Base-by-base conservation (phyloP, 2,329 filamentous ascomycete species). In the Pseudocercospora cruenta region DNA sequence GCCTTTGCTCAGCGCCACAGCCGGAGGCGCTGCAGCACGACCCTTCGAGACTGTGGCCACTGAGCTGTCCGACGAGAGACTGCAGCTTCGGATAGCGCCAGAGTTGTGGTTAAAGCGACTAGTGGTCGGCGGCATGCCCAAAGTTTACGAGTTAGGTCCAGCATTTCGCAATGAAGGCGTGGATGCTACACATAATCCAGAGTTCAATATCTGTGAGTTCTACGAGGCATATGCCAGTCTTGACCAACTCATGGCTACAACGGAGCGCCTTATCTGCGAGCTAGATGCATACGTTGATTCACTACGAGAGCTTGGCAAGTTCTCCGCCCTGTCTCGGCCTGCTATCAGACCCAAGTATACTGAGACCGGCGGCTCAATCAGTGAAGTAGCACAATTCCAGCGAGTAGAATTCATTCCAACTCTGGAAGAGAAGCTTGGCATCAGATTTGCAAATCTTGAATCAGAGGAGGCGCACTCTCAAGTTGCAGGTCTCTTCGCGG, bases 161-260 rank as follows among this genome's bases (percentile, higher is more conserved):
- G 89, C 89, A 12, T 99, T 99, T 79, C 88, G 95, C 51, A 99
- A 99, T 77, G 95, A 99, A 81, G 85, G 86, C 1, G 79, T 97
- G 39, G 94, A 97, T 78, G 87, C 86, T 31, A 97, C 93, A 0
- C 95, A 99, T 78, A 99, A 99, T 76, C 94, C 95, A 0, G 95
- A 99, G 77, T 99, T 98, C 80, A 95, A 92, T 53, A 98, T 92
- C 67, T 98, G 94, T 82, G 95, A 99, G 80, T 98, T 97, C 80
- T 99, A 99, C 80, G 90, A 91, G 67, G 90, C 94, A 2, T 96
- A 94, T 74, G 88, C 90, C 67, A 91, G 90, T 69, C 85, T 97
- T 0, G 82, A 88, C 39, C 87, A 91, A 49, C 82, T 98, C 59
- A 93, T 96, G 75, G 76, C 79, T 21, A 87, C 89, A 76, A 98